A percentile compares a stretch with the other conserved stretches of the same genome.
Conservation (phyloP, 2,329 filamentous ascomycete species). For the Arthrobotrys sphaeroides region DNA sequence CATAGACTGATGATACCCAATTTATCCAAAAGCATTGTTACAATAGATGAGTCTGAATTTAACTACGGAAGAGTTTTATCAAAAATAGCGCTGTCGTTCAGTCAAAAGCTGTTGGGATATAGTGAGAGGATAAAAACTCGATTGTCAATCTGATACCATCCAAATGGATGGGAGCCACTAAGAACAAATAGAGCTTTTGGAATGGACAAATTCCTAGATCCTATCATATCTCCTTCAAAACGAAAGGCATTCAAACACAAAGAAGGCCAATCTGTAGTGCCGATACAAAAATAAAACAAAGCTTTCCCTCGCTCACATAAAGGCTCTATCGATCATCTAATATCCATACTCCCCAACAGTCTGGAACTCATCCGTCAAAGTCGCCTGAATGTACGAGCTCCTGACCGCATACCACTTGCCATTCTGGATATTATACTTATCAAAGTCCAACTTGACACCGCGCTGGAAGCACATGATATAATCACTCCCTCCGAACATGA, state of each 20-base stretch:
- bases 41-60: not conserved
- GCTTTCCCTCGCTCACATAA: not conserved
- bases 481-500: conserved; percentile 64
- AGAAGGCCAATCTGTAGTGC: too few relatives aligned
- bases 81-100: too few relatives aligned
- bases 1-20: not conserved
- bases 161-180: not conserved
- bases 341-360: conserved; percentile 6
- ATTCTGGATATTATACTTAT: conserved; percentile 4
- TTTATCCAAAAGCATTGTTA: not conserved
- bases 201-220: too few relatives aligned
- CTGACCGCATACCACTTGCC: conserved; percentile 23
- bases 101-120: not conserved
- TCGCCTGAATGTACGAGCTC: conserved; percentile 20
- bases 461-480: conserved; percentile 62
- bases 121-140: not conserved
- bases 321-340: not conserved
- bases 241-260: too few relatives aligned
- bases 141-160: not conserved
- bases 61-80: too few relatives aligned
- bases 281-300: too few relatives aligned
- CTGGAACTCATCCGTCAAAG: conserved; percentile 5
- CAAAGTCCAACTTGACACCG: conserved; percentile 54
- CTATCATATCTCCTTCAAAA: too few relatives aligned
- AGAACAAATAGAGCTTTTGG: too few relatives aligned